Evolutionary conservation across 768 basidiomycete genomes (phyloP).

Genomic region (Lactifluus hygrophoroides): DNA sequence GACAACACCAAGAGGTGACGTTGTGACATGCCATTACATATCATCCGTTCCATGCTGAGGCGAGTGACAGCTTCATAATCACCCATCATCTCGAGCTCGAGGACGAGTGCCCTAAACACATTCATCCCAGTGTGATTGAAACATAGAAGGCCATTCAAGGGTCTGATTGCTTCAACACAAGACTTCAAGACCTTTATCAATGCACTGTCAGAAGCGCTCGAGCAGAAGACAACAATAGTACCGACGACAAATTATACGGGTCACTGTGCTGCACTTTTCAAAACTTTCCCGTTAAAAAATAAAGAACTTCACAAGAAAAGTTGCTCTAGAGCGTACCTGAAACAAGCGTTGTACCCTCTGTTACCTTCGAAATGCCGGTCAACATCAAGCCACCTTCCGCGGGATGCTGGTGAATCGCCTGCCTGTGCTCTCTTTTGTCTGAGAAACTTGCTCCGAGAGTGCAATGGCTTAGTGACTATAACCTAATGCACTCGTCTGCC

Average conservation of each 20-base stretch:
- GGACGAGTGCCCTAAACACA: not conserved
- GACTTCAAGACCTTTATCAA: not conserved
- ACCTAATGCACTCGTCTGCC: not conserved
- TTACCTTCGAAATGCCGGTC: not conserved
- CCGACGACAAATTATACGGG: not conserved
- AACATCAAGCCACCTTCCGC: not conserved
- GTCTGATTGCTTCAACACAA: conserved; percentile 1
- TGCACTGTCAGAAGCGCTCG: not conserved
- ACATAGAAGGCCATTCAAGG: conserved; percentile 6
- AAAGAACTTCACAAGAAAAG: not conserved
- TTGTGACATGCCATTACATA: not conserved
- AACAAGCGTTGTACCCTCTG: not conserved
- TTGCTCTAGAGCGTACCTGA: not conserved
- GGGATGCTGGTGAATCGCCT: not conserved
- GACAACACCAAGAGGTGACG: not conserved
- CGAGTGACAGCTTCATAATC: not conserved
- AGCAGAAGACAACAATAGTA: not conserved
- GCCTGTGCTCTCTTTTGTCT: not conserved
- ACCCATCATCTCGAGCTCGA: not conserved
- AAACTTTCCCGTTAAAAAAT: not conserved
- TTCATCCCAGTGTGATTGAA: conserved; percentile 3
- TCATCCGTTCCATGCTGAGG: not conserved
- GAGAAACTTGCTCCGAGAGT: not conserved
- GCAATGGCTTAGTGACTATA: not conserved
- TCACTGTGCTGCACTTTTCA: not conserved